Evolutionary conservation across 208 protist genomes (phyloP).

Genomic region (Phytomonas sp.): DNA sequence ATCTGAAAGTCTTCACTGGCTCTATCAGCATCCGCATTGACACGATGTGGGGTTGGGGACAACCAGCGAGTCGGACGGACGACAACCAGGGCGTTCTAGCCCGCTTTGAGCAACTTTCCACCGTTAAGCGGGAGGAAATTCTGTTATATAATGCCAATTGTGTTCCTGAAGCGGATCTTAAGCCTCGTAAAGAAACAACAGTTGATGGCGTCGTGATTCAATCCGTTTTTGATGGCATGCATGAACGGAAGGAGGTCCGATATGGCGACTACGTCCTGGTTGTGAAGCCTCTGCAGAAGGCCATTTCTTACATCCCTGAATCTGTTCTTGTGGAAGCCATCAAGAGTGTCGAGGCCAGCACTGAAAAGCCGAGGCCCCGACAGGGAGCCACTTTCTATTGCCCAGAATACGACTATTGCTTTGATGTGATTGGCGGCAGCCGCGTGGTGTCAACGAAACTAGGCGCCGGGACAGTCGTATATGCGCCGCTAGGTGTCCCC

Average conservation of each 20-base stretch:
- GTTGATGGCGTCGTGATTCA: slow-evolving; percentile 43
- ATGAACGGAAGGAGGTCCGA: slow-evolving; percentile 42
- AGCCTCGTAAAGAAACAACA: slow-evolving; percentile 30
- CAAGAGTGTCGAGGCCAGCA: slow-evolving; percentile 35
- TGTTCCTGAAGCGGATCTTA: slow-evolving; percentile 25
- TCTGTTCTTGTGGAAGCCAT: slow-evolving; percentile 23
- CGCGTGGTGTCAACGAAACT: slow-evolving; percentile 58
- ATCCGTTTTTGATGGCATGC: slow-evolving; percentile 35
- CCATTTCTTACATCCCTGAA: slow-evolving; percentile 44
- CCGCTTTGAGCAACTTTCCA: slow-evolving; percentile 33
- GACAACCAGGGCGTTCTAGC: slow-evolving; percentile 11
- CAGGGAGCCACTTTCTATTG: slow-evolving; percentile 34
- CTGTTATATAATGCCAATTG: slow-evolving; percentile 25
- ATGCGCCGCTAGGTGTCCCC: slow-evolving; percentile 47
- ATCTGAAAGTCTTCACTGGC: slow-evolving; percentile 45
- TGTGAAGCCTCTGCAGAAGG: slow-evolving; percentile 53
- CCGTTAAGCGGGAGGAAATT: slow-evolving; percentile 55
- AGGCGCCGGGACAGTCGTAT: slow-evolving; percentile 57
- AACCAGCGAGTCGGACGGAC: neutral
- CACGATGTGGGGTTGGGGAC: slow-evolving; percentile 43
- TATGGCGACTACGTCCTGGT: slow-evolving; percentile 44
- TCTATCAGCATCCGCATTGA: slow-evolving; percentile 35
- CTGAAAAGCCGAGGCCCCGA: slow-evolving; percentile 27
- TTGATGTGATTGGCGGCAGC: slow-evolving; percentile 40
- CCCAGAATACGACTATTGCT: slow-evolving; percentile 48